Conservation (phyloP, 2,329 filamentous ascomycete genomes). For the Cadophora sp. region DNA sequence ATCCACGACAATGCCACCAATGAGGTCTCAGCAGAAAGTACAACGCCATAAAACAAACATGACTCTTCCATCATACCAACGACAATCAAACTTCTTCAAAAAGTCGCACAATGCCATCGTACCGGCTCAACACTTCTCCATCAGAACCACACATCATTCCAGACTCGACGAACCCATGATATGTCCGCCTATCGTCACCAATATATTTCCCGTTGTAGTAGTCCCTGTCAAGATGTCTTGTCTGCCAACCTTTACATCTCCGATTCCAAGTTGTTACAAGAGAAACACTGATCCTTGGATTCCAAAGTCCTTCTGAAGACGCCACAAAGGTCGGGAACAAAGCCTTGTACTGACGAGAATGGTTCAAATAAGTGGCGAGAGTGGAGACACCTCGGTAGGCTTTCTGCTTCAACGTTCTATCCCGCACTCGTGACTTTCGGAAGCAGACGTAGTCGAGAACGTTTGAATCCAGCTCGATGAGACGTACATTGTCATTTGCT, state of each 20-base stretch:
- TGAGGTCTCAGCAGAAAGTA: neutral
- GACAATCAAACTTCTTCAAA: conserved; percentile 17
- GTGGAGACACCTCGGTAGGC: conserved; percentile 15
- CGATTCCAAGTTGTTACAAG: conserved; percentile 21
- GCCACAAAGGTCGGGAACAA: conserved; percentile 24
- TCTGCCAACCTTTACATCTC: conserved; percentile 19
- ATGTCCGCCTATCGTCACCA: conserved; percentile 21
- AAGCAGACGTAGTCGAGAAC: conserved; percentile 22
- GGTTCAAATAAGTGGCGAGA: conserved; percentile 12
- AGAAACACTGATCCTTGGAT: conserved; percentile 22
- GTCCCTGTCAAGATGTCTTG: conserved; percentile 24
- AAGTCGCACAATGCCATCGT: conserved; percentile 28
- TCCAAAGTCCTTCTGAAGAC: conserved; percentile 23
- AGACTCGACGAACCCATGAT: conserved; percentile 25
- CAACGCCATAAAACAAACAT: neutral
- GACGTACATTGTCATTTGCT: conserved; percentile 11
- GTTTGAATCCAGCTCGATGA: conserved; percentile 31
- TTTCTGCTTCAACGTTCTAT: conserved; percentile 22
- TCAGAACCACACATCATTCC: conserved; percentile 17
- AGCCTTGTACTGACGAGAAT: conserved; percentile 22
- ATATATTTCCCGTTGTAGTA: conserved; percentile 13
- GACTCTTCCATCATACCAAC: neutral
- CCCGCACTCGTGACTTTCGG: neutral
- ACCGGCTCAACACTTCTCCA: conserved; percentile 27
- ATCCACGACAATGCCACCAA: neutral